These are phyloP conservation scores for Pyrenopolyporus hunteri DNA, from an alignment of 495 filamentous ascomycete genomes.

Conservation along the genomic window DNA sequence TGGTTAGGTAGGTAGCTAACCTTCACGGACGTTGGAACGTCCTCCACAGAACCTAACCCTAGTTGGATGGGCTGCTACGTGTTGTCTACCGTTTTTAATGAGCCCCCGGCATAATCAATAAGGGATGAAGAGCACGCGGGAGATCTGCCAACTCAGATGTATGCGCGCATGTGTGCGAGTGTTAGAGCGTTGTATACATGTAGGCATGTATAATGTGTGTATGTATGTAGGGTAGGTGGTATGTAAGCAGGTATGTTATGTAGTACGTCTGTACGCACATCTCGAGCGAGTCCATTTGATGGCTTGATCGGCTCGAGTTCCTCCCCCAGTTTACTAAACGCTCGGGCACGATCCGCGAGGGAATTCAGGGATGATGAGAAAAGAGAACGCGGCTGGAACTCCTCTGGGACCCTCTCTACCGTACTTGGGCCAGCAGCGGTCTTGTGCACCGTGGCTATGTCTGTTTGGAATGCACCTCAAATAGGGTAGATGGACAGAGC, in stretches of 20 bases:
- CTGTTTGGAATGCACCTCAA: constrained; percentile 38
- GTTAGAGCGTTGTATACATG: too few species aligned
- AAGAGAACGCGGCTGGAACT: not conserved
- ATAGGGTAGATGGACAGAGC: constrained; percentile 10
- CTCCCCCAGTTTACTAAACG: constrained; percentile 3
- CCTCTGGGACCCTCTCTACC: not conserved
- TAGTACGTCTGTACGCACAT: constrained; percentile 2
- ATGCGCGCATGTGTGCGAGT: too few species aligned
- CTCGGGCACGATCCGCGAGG: constrained; percentile 1
- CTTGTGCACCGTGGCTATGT: constrained; percentile 36
- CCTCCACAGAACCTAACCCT: not conserved
- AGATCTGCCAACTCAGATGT: constrained; percentile 32
- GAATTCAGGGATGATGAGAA: not conserved
- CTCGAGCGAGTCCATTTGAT: constrained; percentile 16
- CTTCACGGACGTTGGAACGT: not conserved
- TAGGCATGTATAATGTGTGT: not conserved
- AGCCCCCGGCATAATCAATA: constrained; percentile 4
- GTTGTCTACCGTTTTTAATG: constrained; percentile 15
- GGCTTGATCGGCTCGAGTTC: constrained; percentile 30
- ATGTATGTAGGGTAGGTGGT: too few species aligned
- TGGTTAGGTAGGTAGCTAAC: not conserved
- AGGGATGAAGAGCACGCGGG: constrained; percentile 24
- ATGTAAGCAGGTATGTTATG: not conserved
- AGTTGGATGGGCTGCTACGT: constrained; percentile 15
- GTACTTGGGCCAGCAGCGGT: constrained; percentile 28